Evolutionary conservation across 495 filamentous ascomycete genomes (phyloP).

Genomic region (Tuber microsphaerosporum): DNA sequence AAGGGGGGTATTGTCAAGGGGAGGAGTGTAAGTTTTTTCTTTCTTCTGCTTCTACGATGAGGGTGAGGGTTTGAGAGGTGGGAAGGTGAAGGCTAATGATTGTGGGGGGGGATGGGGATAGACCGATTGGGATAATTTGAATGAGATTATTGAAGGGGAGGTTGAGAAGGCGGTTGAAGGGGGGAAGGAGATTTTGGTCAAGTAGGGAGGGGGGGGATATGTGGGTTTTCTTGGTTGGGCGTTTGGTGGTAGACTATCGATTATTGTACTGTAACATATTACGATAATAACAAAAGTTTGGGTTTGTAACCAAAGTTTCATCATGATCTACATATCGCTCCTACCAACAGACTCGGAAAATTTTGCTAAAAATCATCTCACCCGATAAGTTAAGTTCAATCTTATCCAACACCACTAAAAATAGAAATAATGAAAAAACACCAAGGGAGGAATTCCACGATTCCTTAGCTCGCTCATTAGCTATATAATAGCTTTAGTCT

Average conservation of each 20-base stretch:
- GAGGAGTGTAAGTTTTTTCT: constrained; percentile 69
- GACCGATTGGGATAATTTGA: constrained; percentile 28
- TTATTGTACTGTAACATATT: neutral
- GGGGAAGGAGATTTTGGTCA: constrained; percentile 53
- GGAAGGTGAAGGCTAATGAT: neutral
- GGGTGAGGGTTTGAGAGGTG: neutral
- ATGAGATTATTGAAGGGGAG: constrained; percentile 34
- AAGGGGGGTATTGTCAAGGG: constrained; percentile 80
- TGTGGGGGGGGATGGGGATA: constrained; percentile 4
- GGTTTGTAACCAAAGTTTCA: neutral
- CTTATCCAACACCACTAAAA: neutral
- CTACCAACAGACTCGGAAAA: no score
- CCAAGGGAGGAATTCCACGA: neutral
- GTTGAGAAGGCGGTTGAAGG: constrained; percentile 26
- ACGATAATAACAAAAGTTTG: neutral
- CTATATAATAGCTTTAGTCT: no score
- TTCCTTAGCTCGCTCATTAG: neutral
- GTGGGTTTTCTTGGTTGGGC: constrained; percentile 19
- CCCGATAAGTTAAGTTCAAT: no score
- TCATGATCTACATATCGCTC: neutral
- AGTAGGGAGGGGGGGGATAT: constrained; percentile 43
- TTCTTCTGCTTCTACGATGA: constrained; percentile 48
- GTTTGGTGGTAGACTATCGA: neutral
- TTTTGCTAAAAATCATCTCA: no score
- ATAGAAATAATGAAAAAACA: neutral